These are phyloP conservation scores for Dactylellina sp. DNA, from an alignment of 2,329 filamentous ascomycete species.

Conservation along the genomic window DNA sequence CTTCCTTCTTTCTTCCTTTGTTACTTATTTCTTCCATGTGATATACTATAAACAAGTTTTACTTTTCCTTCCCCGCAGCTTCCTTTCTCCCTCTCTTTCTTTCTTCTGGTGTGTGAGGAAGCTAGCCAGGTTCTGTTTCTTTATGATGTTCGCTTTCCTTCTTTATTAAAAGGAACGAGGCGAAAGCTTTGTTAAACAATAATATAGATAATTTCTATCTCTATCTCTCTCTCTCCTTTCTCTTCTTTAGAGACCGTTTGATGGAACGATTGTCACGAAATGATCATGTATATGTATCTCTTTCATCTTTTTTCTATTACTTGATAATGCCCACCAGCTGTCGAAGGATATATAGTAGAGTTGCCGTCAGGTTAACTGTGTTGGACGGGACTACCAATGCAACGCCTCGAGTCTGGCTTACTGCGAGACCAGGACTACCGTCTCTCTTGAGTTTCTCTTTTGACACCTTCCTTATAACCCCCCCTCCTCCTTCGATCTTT, in stretches of 20 bases:
- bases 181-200: constrained; percentile 8
- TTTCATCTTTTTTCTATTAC: too few relatives aligned
- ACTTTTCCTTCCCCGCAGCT: constrained; percentile 8
- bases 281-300: too few relatives aligned
- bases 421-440: too few relatives aligned
- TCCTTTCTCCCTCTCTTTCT: constrained; percentile 1
- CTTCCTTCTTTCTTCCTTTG: background rate
- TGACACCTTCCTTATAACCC: too few relatives aligned
- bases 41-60: constrained; percentile 26
- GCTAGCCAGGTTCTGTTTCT: constrained; percentile 25
- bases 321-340: too few relatives aligned
- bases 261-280: too few relatives aligned
- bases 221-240: background rate
- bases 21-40: constrained; percentile 34
- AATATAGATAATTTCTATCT: constrained; percentile 9
- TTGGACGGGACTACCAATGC: too few relatives aligned
- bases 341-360: too few relatives aligned
- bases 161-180: constrained; percentile 6
- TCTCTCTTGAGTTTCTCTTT: too few relatives aligned
- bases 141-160: constrained; percentile 1
- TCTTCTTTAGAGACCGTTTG: background rate
- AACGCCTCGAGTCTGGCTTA: too few relatives aligned
- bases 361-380: too few relatives aligned
- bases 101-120: constrained; percentile 2
- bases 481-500: too few relatives aligned